phyloP scores from a whole-genome alignment of 2,329 filamentous ascomycete species.

The Fusarium heterosporum region DNA sequence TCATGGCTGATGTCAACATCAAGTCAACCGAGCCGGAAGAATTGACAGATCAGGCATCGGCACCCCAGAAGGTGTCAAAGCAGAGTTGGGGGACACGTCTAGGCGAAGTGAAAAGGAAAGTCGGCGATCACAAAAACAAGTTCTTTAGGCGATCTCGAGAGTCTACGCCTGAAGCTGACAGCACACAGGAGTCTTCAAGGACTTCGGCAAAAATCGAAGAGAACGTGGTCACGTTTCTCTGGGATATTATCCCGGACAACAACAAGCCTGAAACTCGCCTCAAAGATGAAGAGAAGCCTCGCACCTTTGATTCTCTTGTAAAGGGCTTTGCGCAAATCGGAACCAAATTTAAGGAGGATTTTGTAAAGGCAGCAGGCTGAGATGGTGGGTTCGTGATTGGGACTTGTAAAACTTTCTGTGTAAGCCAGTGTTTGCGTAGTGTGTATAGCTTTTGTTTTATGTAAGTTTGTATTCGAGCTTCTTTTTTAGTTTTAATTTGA shows the following conservation, averaged over 20 bases:
- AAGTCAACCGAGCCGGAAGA: background rate
- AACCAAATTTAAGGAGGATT: background rate
- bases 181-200: background rate
- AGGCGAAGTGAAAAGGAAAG: background rate
- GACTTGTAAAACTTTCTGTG: background rate
- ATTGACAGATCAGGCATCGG: background rate
- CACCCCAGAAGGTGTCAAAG: background rate
- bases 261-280: background rate
- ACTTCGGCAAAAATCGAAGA: background rate
- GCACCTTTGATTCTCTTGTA: background rate
- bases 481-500: background rate
- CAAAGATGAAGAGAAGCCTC: background rate
- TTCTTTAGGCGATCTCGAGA: background rate
- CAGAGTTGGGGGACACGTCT: accelerated
- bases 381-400: background rate
- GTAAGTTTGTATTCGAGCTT: background rate
- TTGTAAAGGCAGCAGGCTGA: background rate
- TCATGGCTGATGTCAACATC: background rate
- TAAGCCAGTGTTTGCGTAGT: background rate
- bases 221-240: conserved; percentile 4
- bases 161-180: background rate
- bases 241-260: background rate
- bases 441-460: background rate
- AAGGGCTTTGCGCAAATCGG: background rate
- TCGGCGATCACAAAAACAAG: background rate